Base-by-base conservation (phyloP, 1,284 basidiomycete species). In the Heimioporus punctisporus region DNA sequence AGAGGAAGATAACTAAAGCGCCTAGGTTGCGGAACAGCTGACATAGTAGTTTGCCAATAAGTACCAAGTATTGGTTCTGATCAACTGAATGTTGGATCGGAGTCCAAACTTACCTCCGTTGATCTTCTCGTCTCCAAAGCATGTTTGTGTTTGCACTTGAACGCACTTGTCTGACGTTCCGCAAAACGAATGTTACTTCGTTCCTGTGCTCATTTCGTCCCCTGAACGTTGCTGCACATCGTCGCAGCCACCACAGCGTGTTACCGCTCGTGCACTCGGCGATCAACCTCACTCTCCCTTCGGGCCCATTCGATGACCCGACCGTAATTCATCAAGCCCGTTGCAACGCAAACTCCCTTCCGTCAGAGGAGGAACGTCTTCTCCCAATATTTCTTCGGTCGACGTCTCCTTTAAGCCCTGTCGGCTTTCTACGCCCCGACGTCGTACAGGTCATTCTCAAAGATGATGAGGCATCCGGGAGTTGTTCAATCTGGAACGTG, bases 261-360 rank as follows among this genome's bases (percentile, higher is more conserved):
- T 41, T 65, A 27, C 55, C 55, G 3, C 45, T 66, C 3, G 66
- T 69, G 24, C 57, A 53, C 24, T 67, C 60, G n/a, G 55, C 66
- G 12, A 51, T 65, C 52, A 65, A 69, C 28, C 63, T 65, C 21
- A 25, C 50, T 42, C 66, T 69, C 23, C 66, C 64, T 42, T 17
- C 52, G 2, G 62, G 62, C 25, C 64, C 59, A 21, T 69, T 65
- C 43, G 26, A 67, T 23, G 48, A 65, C 30, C 56, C 52, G 5
- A 5, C 50, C 31, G 19, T 19, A 19, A 44, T 21, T 11, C 45
- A 65, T 26, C 66, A 60, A 21, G 62, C 64, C 7, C 63, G 62
- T 1, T 69, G 64, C 46, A 59, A 63, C 37, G 52, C n/a, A 1
- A 52, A 54, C 34, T 46, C 45, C 17, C 25, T 56, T 26, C 28